Evolutionary conservation across 2,329 filamentous ascomycete species (phyloP).

Genomic region (Pestalotiopsis sp.): DNA sequence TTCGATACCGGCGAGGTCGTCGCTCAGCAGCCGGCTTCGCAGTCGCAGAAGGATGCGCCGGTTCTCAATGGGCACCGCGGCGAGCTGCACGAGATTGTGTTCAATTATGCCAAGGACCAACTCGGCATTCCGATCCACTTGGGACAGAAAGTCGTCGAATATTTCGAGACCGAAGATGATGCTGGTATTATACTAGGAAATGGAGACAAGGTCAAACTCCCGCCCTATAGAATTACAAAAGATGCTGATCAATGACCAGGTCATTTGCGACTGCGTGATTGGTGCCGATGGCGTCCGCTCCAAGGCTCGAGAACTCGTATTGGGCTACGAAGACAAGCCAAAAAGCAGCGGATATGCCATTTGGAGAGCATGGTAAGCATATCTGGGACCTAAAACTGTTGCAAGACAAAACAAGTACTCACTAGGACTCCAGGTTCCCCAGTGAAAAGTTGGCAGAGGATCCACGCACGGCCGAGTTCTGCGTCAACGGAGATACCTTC

Average conservation of each 20-base stretch:
- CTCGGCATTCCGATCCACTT: conserved; percentile 59
- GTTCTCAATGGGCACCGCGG: conserved; percentile 64
- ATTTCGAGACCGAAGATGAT: conserved; percentile 51
- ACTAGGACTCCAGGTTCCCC: conserved; percentile 37
- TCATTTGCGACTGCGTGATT: conserved; percentile 53
- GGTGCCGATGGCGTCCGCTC: conserved; percentile 59
- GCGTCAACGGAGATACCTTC: conserved; percentile 59
- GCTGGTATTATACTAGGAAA: conserved; percentile 8
- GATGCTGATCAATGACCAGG: conserved; percentile 19
- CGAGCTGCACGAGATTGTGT: conserved; percentile 62
- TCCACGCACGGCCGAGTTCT: conserved; percentile 55
- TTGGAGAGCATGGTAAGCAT: conserved; percentile 52
- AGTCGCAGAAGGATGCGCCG: conserved; percentile 47
- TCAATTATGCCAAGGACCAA: conserved; percentile 57
- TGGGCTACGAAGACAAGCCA: conserved; percentile 53
- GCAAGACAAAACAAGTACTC: neutral
- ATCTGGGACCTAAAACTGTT: neutral
- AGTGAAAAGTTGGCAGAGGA: conserved; percentile 55
- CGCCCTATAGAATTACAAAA: conserved; percentile 16
- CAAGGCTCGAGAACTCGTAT: conserved; percentile 51
- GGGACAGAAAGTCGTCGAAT: conserved; percentile 51
- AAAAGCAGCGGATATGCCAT: conserved; percentile 55
- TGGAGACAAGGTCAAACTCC: conserved; percentile 26
- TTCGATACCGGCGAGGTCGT: conserved; percentile 63
- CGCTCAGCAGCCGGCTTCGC: conserved; percentile 54